Conservation (phyloP, 2,329 filamentous ascomycete species). For the Fusarium fujikuroi region DNA sequence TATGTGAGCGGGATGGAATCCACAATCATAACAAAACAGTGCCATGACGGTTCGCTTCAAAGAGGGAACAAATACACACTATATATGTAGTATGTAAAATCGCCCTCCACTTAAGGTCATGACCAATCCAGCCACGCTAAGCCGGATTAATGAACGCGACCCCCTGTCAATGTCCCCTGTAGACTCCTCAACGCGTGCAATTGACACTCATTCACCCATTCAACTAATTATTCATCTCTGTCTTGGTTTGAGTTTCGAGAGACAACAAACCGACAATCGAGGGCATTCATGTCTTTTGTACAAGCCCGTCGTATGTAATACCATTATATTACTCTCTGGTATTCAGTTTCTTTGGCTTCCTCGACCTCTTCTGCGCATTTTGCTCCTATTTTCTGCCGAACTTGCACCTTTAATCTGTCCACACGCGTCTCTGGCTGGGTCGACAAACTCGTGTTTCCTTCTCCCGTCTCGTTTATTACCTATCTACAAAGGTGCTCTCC, state of each 20-base stretch:
- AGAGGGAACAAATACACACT: background rate
- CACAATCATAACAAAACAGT: background rate
- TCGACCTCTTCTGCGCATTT: background rate
- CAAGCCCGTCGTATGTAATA: background rate
- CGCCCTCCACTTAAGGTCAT: background rate
- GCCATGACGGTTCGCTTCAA: background rate
- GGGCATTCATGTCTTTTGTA: conserved; percentile 13
- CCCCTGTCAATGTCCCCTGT: conserved; percentile 36
- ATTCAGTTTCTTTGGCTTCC: background rate
- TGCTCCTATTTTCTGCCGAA: conserved; percentile 10
- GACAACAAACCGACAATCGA: conserved; percentile 26
- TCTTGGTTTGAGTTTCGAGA: conserved; percentile 20
- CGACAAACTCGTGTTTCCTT: conserved; percentile 29
- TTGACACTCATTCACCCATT: conserved; percentile 33
- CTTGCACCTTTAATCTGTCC: conserved; percentile 21
- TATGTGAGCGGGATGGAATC: background rate
- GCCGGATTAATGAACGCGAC: conserved; percentile 27
- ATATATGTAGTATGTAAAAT: background rate
- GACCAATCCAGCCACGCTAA: conserved; percentile 25
- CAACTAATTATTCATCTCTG: conserved; percentile 25
- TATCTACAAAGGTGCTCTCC: conserved; percentile 23
- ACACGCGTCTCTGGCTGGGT: conserved; percentile 31
- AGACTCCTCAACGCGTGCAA: conserved; percentile 37
- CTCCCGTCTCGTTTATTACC: background rate
- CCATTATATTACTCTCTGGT: background rate